Evolutionary conservation across 768 basidiomycete species (phyloP).

Genomic region (Hygrophoropsis aurantiaca): DNA sequence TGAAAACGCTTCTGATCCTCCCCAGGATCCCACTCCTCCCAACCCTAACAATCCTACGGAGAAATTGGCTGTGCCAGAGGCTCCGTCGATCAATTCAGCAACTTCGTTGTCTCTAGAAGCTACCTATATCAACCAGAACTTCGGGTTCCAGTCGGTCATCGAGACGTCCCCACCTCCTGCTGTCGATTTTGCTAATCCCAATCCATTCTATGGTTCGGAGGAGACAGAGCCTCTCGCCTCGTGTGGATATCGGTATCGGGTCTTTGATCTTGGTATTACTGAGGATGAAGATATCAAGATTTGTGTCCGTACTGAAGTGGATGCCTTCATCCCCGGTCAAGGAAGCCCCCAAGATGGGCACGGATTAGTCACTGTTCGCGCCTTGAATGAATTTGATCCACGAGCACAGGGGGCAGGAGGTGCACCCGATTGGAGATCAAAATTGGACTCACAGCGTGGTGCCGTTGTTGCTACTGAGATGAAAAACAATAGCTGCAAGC

Average conservation of each 20-base stretch:
- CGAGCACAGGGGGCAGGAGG: conserved; percentile 88
- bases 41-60: conserved; percentile 79
- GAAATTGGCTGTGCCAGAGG: conserved; percentile 60
- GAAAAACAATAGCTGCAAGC: conserved; percentile 99
- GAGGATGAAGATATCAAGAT: conserved; percentile 92
- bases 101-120: conserved; percentile 94
- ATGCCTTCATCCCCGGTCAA: conserved; percentile 72
- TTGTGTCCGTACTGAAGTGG: conserved; percentile 94
- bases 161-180: conserved; percentile 64
- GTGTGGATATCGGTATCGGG: conserved; percentile 94
- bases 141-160: conserved; percentile 91
- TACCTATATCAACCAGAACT: conserved; percentile 99
- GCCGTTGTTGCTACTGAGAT: conserved; percentile 99
- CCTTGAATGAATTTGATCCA: conserved; percentile 96
- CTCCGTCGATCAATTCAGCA: conserved; percentile 87
- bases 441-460: conserved; percentile 93
- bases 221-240: conserved; percentile 95
- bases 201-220: conserved; percentile 93
- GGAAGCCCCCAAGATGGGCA: conserved; percentile 67
- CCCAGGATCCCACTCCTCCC: conserved; percentile 75
- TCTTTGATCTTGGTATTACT: conserved; percentile 88
- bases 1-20: conserved; percentile 96
- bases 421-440: conserved; percentile 98
- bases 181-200: conserved; percentile 79
- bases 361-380: conserved; percentile 86